phyloP scores from a whole-genome alignment of 805 yeast species.

The Nakazawaea ernobii region DNA sequence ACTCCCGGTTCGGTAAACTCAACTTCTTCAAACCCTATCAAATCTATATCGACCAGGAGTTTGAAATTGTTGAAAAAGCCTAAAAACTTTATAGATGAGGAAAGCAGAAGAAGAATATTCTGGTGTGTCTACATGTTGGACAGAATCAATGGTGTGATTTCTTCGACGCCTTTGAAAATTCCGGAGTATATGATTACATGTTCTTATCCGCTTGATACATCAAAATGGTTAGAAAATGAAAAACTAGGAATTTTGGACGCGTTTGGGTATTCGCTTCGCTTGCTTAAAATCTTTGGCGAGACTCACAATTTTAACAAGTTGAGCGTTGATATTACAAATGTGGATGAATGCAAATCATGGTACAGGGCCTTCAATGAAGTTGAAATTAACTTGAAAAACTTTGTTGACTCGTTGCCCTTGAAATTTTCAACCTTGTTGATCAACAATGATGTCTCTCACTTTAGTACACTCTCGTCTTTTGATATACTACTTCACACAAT shows the following conservation, averaged over 20 bases:
- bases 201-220: constrained; percentile 1
- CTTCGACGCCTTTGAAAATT: constrained; percentile 24
- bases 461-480: not conserved
- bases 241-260: not conserved
- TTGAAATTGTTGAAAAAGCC: constrained; percentile 17
- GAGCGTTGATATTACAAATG: not conserved
- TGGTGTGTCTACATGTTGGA: constrained; percentile 31
- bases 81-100: constrained; percentile 32
- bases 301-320: constrained; percentile 6
- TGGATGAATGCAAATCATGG: constrained; percentile 1
- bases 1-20: constrained; percentile 9
- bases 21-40: not conserved
- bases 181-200: constrained; percentile 16
- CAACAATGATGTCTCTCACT: constrained; percentile 1
- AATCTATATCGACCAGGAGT: constrained; percentile 16
- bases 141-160: constrained; percentile 29
- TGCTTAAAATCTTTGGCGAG: constrained; percentile 8
- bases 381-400: not conserved
- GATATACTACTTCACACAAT: constrained; percentile 5
- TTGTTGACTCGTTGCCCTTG: constrained; percentile 7
- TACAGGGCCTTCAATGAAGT: not conserved
- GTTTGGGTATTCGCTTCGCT: constrained; percentile 5
- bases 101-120: constrained; percentile 27
- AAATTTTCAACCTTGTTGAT: constrained; percentile 2
- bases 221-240: constrained; percentile 1